Evolutionary conservation across 768 basidiomycete genomes (phyloP).

Genomic region (Amanita subjunquillea): DNA sequence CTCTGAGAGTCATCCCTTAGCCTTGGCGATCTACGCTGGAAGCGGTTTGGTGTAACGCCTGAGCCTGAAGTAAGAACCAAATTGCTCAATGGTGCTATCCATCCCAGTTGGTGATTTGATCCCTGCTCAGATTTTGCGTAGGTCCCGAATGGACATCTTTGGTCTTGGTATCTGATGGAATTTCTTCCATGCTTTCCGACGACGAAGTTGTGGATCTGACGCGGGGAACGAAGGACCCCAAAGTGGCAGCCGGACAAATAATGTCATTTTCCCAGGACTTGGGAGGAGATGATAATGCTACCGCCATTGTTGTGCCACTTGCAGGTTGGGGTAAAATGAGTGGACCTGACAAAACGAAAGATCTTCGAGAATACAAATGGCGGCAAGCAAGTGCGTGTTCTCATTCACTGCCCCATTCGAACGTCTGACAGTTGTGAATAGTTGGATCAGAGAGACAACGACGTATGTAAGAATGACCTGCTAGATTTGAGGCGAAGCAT

Average conservation of each 20-base stretch:
- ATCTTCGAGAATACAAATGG: conserved; percentile 71
- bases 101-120: background rate
- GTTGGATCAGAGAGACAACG: conserved; percentile 59
- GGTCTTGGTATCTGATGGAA: conserved; percentile 86
- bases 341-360: conserved; percentile 76
- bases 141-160: conserved; percentile 82
- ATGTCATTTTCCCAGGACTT: conserved; percentile 82
- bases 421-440: conserved; percentile 13
- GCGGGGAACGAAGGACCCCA: conserved; percentile 59
- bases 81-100: conserved; percentile 54
- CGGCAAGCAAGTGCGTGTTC: conserved; percentile 44
- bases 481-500: conserved; percentile 78
- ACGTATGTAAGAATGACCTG: conserved; percentile 40
- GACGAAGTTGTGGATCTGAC: conserved; percentile 91
- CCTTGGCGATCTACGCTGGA: conserved; percentile 83
- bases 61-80: conserved; percentile 82
- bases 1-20: conserved; percentile 25
- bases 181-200: conserved; percentile 85
- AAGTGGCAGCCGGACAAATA: conserved; percentile 73
- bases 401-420: background rate
- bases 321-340: conserved; percentile 81
- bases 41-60: conserved; percentile 84
- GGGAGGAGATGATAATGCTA: conserved; percentile 86
- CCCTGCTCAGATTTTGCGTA: conserved; percentile 16
- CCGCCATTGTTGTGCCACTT: conserved; percentile 83